These are phyloP conservation scores for Rusavskia elegans DNA, from an alignment of 495 filamentous ascomycete species.

Conservation along the genomic window DNA sequence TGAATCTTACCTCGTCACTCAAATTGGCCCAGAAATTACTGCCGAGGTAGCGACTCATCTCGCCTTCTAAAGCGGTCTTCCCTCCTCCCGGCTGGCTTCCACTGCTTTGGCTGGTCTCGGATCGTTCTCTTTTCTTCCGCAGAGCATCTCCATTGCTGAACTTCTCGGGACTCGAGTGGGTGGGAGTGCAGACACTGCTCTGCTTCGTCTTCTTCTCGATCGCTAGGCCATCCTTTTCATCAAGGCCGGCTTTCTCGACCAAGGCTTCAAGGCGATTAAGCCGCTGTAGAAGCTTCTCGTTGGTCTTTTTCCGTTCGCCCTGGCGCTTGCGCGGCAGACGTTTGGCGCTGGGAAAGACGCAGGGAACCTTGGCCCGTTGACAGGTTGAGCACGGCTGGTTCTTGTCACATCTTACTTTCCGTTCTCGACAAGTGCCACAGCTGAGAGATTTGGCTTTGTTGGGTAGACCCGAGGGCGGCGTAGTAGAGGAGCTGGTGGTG, in stretches of 20 bases:
- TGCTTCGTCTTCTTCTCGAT: neutral
- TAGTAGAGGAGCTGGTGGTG: neutral
- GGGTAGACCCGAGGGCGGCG: neutral
- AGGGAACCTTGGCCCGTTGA: slow-evolving; percentile 41
- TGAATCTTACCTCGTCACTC: slow-evolving; percentile 30
- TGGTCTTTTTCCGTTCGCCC: slow-evolving; percentile 13
- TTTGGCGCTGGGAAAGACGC: slow-evolving; percentile 28
- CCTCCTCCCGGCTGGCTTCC: neutral
- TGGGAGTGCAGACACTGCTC: neutral
- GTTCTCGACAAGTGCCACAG: slow-evolving; percentile 37
- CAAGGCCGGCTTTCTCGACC: slow-evolving; percentile 31
- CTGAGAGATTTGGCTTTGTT: slow-evolving; percentile 25
- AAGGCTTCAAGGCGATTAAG: slow-evolving; percentile 36
- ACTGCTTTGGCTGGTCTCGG: neutral
- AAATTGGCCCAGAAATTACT: slow-evolving; percentile 38
- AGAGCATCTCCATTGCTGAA: neutral
- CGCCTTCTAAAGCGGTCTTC: neutral
- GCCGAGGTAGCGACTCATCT: slow-evolving; percentile 30
- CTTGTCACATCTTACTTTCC: slow-evolving; percentile 58
- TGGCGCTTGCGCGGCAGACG: slow-evolving; percentile 10
- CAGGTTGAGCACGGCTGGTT: slow-evolving; percentile 51
- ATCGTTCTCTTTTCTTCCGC: neutral
- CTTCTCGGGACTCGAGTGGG: neutral
- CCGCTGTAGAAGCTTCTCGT: slow-evolving; percentile 33
- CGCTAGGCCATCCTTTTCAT: neutral